Conservation (phyloP, 768 basidiomycete genomes). For the Postia placenta region DNA sequence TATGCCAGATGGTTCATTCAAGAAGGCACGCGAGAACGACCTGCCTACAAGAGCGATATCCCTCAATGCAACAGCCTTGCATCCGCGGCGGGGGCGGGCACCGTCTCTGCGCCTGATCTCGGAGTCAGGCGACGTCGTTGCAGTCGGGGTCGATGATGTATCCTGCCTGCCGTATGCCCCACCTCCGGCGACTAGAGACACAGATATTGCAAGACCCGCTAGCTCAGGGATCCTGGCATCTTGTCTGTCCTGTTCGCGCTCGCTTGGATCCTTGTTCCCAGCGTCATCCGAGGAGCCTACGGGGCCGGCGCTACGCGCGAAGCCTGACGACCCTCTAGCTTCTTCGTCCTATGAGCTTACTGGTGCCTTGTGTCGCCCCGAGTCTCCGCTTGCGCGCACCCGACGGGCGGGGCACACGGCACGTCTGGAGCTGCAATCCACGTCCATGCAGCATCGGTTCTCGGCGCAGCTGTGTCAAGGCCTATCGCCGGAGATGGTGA, state of each 20-base stretch:
- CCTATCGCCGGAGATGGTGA: constrained; percentile 57
- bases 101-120: background rate
- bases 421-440: constrained; percentile 38
- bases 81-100: background rate
- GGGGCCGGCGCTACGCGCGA: constrained; percentile 7
- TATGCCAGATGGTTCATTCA: background rate
- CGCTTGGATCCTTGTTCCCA: constrained; percentile 1
- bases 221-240: background rate
- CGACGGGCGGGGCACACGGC: constrained; percentile 22
- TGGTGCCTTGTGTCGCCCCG: background rate
- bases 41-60: background rate
- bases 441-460: constrained; percentile 35
- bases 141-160: background rate
- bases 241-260: background rate
- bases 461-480: constrained; percentile 41
- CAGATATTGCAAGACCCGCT: background rate
- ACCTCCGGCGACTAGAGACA: background rate
- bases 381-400: background rate
- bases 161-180: background rate
- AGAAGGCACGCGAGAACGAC: background rate
- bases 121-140: background rate
- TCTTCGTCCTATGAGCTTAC: background rate
- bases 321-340: constrained; percentile 1
- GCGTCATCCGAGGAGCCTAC: constrained; percentile 8
- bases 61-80: background rate